phyloP scores from a whole-genome alignment of 1,139 yeast genomes.

The Meyerozyma athensensis region DNA sequence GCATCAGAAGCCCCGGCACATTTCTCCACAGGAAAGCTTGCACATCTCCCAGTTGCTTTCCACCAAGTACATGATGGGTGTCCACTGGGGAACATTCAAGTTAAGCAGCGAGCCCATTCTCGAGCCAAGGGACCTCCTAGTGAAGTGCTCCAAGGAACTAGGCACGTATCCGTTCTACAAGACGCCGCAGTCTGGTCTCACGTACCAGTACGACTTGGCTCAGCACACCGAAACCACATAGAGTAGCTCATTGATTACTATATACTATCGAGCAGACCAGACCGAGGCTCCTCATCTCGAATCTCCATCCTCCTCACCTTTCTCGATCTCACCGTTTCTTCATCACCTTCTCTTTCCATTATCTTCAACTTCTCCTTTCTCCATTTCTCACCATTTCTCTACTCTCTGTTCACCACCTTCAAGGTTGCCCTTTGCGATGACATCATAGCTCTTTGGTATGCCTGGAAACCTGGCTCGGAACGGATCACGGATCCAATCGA shows the following conservation, averaged over 20 bases:
- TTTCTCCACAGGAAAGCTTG: conserved; percentile 73
- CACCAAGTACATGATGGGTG: conserved; percentile 68
- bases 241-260: not conserved
- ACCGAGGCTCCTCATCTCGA: too few species aligned
- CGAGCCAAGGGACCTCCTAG: conserved; percentile 60
- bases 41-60: conserved; percentile 60
- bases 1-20: conserved; percentile 90
- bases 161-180: conserved; percentile 19
- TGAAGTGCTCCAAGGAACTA: conserved; percentile 18
- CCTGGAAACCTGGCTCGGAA: conserved; percentile 55
- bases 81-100: conserved; percentile 95
- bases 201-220: conserved; percentile 33
- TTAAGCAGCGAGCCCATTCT: conserved; percentile 81
- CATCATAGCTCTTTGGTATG: conserved; percentile 36
- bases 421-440: conserved; percentile 32
- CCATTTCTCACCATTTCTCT: conserved; percentile 3
- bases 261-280: not conserved
- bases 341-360: conserved; percentile 1
- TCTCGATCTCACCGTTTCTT: too few species aligned
- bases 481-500: conserved; percentile 91
- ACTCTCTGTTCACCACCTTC: conserved; percentile 22
- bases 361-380: conserved; percentile 1
- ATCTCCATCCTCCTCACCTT: too few species aligned
- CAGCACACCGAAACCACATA: conserved; percentile 4
- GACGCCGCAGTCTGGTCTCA: conserved; percentile 41